Evolutionary conservation across 2,329 filamentous ascomycete genomes (phyloP), one percentile per base, ranked within the genome.

Genomic region (Verticillium nubilum): DNA sequence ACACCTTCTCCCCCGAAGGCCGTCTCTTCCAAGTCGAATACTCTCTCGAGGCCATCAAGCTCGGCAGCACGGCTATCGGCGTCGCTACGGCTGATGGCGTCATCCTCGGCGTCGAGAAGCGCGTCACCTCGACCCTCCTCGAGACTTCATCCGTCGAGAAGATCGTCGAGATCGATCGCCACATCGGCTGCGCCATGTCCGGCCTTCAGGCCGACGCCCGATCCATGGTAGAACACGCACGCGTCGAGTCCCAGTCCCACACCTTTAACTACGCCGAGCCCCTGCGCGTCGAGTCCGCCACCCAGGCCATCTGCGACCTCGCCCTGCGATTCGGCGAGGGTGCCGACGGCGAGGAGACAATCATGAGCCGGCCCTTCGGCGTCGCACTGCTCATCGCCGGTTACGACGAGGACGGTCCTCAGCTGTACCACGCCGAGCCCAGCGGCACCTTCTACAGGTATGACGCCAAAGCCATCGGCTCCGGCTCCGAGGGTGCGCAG

Each of bases 11-110:
- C 70, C 95, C 95, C 63, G 95, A 99, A 86, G 95, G 95, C 72
- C 95, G 95, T 79, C 91, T 99, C 77, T 99, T 99, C 86, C 95
- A 99, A 83, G 95, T 99, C 82, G 95, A 99, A 89, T 99, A 99
- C 87, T 98, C 95, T 62, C 90, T 99, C 76, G 95, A 99, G 83
- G 95, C 95, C 78, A 99, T 99, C 86, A 99, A 99, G 84, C 91
- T 98, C 67, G 95, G 95, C 68, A 96, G 91, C 70, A 99, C 95
- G 68, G 95, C 95, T 73, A 99, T 99, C 80, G 95, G 95, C 70
- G 93, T 99, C 67, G 92, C 95, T 70, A 99, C 95, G 55, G 90
- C 91, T 60, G 91, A 96, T 74, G 95, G 95, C 72, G 93, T 98
- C 63, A 90, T 99, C 72, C 89, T 99, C 57, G 95, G 95, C 68